Conservation (phyloP, 2,329 filamentous ascomycete species). For the Alternaria longipes region DNA sequence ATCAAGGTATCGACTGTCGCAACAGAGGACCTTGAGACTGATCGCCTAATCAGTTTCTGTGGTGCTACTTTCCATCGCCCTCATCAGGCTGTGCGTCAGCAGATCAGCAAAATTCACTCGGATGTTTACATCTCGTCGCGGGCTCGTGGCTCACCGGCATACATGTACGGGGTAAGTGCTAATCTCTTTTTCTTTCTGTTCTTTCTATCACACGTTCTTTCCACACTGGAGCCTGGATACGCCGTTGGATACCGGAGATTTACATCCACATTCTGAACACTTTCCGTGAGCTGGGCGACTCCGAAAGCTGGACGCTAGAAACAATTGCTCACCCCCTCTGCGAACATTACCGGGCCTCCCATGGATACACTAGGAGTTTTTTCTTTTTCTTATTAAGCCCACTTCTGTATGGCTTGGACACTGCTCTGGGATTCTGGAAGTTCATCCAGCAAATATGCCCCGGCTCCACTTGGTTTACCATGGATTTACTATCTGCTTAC, state of each 20-base stretch:
- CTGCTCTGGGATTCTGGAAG: not conserved
- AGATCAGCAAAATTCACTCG: slow-evolving; percentile 95
- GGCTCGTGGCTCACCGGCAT: slow-evolving; percentile 48
- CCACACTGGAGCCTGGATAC: not conserved
- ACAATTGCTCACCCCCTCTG: not conserved
- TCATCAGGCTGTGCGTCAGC: slow-evolving; percentile 94
- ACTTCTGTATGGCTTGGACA: not conserved
- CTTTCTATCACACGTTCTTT: not conserved
- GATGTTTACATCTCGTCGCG: slow-evolving; percentile 95
- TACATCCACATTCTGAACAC: not conserved
- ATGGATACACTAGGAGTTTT: not conserved
- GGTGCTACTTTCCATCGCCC: slow-evolving; percentile 92
- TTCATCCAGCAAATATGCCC: not conserved
- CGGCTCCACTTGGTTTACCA: not conserved
- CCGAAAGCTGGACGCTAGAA: not conserved
- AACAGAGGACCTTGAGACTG: slow-evolving; percentile 90
- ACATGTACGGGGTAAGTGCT: slow-evolving; percentile 48
- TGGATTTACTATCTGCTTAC: not conserved
- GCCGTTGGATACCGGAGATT: not conserved
- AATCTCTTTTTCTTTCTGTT: slow-evolving; percentile 52
- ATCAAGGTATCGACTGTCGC: slow-evolving; percentile 85
- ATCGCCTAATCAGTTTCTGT: slow-evolving; percentile 92
- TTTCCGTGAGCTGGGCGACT: not conserved
- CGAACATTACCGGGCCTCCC: not conserved
- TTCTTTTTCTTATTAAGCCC: not conserved